Conservation (phyloP, 805 yeast genomes). For the Starmerella floris region DNA sequence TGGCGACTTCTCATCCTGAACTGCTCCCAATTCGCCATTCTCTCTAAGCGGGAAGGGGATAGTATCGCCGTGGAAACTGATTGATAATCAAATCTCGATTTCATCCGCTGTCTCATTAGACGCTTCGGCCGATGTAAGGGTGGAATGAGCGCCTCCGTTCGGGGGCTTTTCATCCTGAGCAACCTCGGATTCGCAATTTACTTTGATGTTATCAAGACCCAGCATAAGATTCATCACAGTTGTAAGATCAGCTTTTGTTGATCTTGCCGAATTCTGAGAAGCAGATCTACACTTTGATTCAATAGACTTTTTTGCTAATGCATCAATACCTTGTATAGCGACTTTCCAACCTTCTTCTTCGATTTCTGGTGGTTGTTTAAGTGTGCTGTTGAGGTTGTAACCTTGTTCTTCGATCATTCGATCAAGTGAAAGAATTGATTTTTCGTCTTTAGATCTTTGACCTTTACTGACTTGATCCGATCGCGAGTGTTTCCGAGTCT, state of each 20-base stretch:
- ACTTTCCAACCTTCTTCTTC: conserved; percentile 1
- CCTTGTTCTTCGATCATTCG: background rate
- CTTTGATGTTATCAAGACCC: conserved; percentile 6
- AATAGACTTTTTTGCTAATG: background rate
- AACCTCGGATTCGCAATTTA: background rate
- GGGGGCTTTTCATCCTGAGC: too few relatives aligned
- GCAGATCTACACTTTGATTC: background rate
- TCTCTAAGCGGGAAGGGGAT: too few relatives aligned
- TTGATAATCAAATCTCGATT: too few relatives aligned
- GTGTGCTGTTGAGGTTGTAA: background rate
- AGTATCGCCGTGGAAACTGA: too few relatives aligned
- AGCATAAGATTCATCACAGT: conserved; percentile 1
- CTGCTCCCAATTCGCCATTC: too few relatives aligned
- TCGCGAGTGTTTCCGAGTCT: too few relatives aligned
- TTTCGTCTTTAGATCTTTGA: conserved; percentile 6
- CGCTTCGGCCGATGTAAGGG: too few relatives aligned
- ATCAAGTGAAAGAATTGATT: conserved; percentile 1
- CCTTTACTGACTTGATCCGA: too few relatives aligned
- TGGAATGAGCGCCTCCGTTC: too few relatives aligned
- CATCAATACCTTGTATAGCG: background rate
- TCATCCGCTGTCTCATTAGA: too few relatives aligned
- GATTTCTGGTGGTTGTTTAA: background rate
- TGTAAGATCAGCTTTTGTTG: background rate
- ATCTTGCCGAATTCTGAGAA: background rate
- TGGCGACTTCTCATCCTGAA: too few relatives aligned